Conservation (phyloP, 306 rosid species). For the Cucurbita pepo region DNA sequence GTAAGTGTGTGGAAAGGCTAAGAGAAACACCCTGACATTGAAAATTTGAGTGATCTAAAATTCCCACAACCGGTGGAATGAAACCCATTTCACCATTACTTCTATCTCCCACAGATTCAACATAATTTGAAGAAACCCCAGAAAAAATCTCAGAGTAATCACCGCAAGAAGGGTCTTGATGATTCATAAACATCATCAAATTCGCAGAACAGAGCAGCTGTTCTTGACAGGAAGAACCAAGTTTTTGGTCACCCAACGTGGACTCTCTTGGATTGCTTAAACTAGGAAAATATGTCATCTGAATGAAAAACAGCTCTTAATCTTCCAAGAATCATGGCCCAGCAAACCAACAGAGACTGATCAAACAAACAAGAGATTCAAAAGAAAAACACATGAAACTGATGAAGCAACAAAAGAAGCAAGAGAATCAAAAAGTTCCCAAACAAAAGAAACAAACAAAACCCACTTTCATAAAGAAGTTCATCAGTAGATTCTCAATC, state of each 20-base stretch:
- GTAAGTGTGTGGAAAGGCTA: conserved; percentile 56
- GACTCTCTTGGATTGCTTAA: conserved; percentile 22
- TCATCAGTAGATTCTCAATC: background rate
- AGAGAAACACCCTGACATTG: conserved; percentile 73
- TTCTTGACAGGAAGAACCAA: conserved; percentile 22
- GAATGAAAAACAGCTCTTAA: background rate
- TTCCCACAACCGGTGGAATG: conserved; percentile 28
- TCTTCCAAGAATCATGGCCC: background rate
- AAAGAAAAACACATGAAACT: background rate
- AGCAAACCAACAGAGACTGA: background rate
- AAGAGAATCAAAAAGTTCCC: background rate
- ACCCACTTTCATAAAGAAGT: background rate
- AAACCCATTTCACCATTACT: conserved; percentile 37
- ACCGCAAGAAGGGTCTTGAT: conserved; percentile 44
- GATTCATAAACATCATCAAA: conserved; percentile 45
- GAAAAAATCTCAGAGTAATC: conserved; percentile 44
- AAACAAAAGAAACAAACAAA: background rate
- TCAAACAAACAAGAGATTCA: background rate
- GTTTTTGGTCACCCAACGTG: conserved; percentile 23
- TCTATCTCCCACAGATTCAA: conserved; percentile 33
- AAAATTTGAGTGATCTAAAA: conserved; percentile 11
- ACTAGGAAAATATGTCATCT: conserved; percentile 23
- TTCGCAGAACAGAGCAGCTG: conserved; percentile 16
- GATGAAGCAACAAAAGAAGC: background rate
- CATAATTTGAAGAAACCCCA: conserved; percentile 26